These are phyloP conservation scores for Pseudoturritis turrita DNA, from an alignment of 345 rosid species.

Conservation along the genomic window DNA sequence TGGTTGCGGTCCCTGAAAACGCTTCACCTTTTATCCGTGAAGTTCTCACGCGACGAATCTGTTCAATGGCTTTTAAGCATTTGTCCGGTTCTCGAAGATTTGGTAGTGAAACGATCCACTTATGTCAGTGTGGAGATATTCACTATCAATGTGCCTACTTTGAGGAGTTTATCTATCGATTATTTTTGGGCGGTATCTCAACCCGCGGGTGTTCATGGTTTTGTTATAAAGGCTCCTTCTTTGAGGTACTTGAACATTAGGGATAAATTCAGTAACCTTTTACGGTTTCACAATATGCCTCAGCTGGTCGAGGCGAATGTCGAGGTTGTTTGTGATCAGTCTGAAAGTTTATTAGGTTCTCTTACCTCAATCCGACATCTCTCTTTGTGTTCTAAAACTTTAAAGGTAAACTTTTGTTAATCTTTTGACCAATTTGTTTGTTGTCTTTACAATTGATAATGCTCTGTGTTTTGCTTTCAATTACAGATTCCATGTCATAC, in stretches of 20 bases:
- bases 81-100: not conserved
- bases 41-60: constrained; percentile 10
- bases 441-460: not conserved
- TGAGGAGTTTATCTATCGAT: not conserved
- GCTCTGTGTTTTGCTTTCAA: not conserved
- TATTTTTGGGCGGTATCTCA: not conserved
- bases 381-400: not conserved
- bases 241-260: constrained; percentile 1
- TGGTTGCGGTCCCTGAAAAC: not conserved
- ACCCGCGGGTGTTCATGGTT: constrained; percentile 1
- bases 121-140: not conserved
- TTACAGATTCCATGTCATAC: not conserved
- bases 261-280: not conserved
- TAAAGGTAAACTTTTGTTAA: not conserved
- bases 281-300: not conserved
- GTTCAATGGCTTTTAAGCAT: not conserved
- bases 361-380: not conserved
- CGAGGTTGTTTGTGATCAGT: not conserved
- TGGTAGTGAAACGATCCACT: not conserved
- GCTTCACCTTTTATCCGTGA: constrained; percentile 2
- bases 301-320: constrained; percentile 3
- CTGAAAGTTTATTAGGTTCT: not conserved
- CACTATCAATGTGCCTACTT: not conserved
- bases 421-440: not conserved
- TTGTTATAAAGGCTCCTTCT: not conserved